These are phyloP conservation scores for Teunomyces aglyptinius DNA, from an alignment of 805 yeast species.

Conservation along the genomic window DNA sequence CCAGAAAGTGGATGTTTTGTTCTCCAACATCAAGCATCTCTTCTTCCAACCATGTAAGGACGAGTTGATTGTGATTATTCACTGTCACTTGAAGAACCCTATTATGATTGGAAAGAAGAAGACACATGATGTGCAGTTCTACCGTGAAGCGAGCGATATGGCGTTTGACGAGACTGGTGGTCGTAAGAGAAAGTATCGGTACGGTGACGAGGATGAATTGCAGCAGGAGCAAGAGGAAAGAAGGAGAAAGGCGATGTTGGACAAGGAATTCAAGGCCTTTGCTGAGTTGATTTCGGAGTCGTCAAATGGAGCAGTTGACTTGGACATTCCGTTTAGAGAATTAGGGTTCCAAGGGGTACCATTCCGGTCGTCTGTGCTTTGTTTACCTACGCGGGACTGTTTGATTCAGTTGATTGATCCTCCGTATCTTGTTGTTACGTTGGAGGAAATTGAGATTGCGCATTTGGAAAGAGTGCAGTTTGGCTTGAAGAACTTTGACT, in stretches of 20 bases:
- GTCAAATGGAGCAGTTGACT: constrained; percentile 76
- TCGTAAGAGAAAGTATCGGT: constrained; percentile 79
- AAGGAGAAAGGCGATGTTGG: constrained; percentile 83
- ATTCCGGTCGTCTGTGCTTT: constrained; percentile 84
- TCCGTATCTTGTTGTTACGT: constrained; percentile 87
- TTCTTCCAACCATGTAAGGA: constrained; percentile 96
- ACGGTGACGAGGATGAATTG: constrained; percentile 97
- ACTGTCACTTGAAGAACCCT: constrained; percentile 88
- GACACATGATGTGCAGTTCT: constrained; percentile 92
- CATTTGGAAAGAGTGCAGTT: constrained; percentile 96
- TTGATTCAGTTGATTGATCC: constrained; percentile 91
- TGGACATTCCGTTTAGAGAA: constrained; percentile 93
- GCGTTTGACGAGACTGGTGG: constrained; percentile 97
- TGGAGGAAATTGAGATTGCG: constrained; percentile 90
- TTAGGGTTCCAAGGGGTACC: constrained; percentile 98
- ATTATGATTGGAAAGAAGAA: constrained; percentile 94
- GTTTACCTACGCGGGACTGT: constrained; percentile 98
- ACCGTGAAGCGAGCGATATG: constrained; percentile 94
- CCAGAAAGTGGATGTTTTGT: constrained; percentile 82
- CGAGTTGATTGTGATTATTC: constrained; percentile 88
- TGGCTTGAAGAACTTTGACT: constrained; percentile 92
- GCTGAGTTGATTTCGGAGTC: constrained; percentile 91
- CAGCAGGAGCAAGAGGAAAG: constrained; percentile 99
- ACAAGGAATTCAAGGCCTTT: constrained; percentile 85
- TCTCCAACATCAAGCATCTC: constrained; percentile 86